These are phyloP conservation scores for Vachellia pachyceras DNA, from an alignment of 306 rosid genomes.

Conservation along the genomic window DNA sequence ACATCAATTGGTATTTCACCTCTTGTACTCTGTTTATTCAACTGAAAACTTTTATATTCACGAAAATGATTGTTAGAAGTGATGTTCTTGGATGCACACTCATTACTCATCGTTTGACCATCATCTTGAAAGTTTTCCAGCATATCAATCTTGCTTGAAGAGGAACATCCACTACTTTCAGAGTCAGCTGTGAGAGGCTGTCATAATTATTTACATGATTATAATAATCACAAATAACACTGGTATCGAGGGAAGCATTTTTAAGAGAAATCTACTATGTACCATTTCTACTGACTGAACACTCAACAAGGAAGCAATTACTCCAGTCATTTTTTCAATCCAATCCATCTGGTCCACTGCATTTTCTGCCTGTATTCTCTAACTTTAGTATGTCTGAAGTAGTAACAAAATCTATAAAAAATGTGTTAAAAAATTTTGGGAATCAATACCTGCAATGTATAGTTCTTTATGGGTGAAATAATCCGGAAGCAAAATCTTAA, in stretches of 20 bases:
- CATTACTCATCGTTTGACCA: conserved; percentile 37
- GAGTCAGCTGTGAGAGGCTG: conserved; percentile 57
- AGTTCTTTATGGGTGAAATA: conserved; percentile 74
- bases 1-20: conserved; percentile 71
- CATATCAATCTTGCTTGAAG: conserved; percentile 35
- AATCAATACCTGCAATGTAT: conserved; percentile 74
- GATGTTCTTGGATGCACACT: conserved; percentile 41
- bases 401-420: conserved; percentile 15
- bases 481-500: conserved; percentile 91
- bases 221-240: conserved; percentile 37
- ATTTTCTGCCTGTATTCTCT: conserved; percentile 77
- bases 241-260: conserved; percentile 26
- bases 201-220: conserved; percentile 36
- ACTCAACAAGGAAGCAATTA: conserved; percentile 75
- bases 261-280: conserved; percentile 32
- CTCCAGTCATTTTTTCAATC: conserved; percentile 87
- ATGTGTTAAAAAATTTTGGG: conserved; percentile 2
- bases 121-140: conserved; percentile 40
- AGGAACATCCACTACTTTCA: conserved; percentile 40
- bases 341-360: conserved; percentile 85
- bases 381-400: conserved; percentile 28
- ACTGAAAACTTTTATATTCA: conserved; percentile 55
- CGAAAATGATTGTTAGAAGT: conserved; percentile 42
- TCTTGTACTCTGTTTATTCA: conserved; percentile 39
- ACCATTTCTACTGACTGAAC: conserved; percentile 69